Conservation (phyloP, 1,284 basidiomycete genomes). For the Tremellales sp. region DNA sequence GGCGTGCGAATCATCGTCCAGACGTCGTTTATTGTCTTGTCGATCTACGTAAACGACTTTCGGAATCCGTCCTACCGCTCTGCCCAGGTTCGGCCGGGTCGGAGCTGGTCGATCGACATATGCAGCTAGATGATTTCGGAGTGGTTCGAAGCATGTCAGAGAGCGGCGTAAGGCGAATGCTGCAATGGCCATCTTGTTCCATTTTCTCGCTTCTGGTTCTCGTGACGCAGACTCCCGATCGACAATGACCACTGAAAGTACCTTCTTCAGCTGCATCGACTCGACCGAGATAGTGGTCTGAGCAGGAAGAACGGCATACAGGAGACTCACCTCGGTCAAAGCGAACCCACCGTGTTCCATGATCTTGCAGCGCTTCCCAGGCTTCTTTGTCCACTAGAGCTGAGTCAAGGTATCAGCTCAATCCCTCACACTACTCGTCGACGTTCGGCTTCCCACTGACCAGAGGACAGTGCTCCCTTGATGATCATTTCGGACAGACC, state of each 20-base stretch:
- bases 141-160: slow-evolving; percentile 20
- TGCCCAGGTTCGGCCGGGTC: not conserved
- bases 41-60: not conserved
- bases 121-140: slow-evolving; percentile 21
- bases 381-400: not conserved
- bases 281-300: too few species aligned
- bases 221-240: slow-evolving; percentile 1
- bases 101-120: slow-evolving; percentile 20
- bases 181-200: slow-evolving; percentile 26
- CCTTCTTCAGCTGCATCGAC: too few species aligned
- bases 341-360: slow-evolving; percentile 1
- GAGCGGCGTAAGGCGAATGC: slow-evolving; percentile 19
- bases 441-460: too few species aligned
- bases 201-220: slow-evolving; percentile 13
- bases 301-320: too few species aligned
- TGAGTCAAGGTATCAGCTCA: slow-evolving; percentile 3
- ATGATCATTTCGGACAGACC: slow-evolving; percentile 7
- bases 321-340: slow-evolving; percentile 16
- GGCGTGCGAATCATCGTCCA: slow-evolving; percentile 14
- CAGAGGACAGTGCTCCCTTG: slow-evolving; percentile 8
- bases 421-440: too few species aligned
- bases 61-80: not conserved
- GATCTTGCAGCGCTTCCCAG: slow-evolving; percentile 6
- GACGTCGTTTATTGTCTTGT: slow-evolving; percentile 18
- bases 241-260: not conserved